phyloP scores from a whole-genome alignment of 2,329 filamentous ascomycete species.

The Ilyonectria destructans region DNA sequence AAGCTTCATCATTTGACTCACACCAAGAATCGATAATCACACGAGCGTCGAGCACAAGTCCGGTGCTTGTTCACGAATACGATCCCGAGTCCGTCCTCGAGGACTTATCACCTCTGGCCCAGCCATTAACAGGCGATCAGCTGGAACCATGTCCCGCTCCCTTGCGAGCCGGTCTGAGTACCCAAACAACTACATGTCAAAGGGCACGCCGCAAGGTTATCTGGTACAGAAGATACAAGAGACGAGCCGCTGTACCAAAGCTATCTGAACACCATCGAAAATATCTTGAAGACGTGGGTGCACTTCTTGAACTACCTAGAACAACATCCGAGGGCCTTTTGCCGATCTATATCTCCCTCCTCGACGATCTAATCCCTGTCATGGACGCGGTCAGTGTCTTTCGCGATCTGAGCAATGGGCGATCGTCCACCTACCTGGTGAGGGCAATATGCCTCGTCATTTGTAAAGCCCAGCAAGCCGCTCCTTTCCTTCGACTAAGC shows the following conservation, averaged over 20 bases:
- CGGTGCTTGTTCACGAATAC: constrained; percentile 18
- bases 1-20: too few species aligned
- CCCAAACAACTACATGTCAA: background rate
- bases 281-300: constrained; percentile 25
- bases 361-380: constrained; percentile 32
- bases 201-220: constrained; percentile 16
- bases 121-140: background rate
- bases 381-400: constrained; percentile 26
- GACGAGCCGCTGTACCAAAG: background rate
- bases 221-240: constrained; percentile 30
- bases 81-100: constrained; percentile 32
- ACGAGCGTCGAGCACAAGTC: constrained; percentile 19
- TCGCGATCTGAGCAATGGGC: constrained; percentile 35
- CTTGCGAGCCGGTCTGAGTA: background rate
- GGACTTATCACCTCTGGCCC: constrained; percentile 8
- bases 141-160: background rate
- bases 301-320: constrained; percentile 28
- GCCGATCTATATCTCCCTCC: constrained; percentile 28
- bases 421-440: constrained; percentile 40
- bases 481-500: constrained; percentile 40
- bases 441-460: constrained; percentile 45
- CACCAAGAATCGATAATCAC: constrained; percentile 5
- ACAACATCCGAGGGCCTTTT: constrained; percentile 30
- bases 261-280: constrained; percentile 28
- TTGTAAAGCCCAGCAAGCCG: constrained; percentile 46